Evolutionary conservation across 1,139 yeast species (phyloP), one percentile per base, ranked within the genome.

Genomic region (Pichia sp.): DNA sequence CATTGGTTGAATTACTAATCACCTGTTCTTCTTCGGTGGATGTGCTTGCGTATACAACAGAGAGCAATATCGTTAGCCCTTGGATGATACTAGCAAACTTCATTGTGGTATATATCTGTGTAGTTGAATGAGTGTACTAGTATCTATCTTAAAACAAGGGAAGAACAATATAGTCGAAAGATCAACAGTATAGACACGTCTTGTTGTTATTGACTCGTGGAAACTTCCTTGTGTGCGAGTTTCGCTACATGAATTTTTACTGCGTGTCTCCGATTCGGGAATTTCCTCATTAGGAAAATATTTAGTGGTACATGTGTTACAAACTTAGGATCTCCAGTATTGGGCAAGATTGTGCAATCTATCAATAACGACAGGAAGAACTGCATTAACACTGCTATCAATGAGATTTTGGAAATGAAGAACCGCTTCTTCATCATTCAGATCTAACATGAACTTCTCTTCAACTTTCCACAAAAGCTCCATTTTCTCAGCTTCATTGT

Each of bases 401-500:
- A 94, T 93, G 62, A 94, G 75, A 54, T 84, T 88, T 62, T 91
- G 98, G 79, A 94, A 93, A 61, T 91, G 96, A 22, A 88, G 71
- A 34, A 93, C 90, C 0, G 99, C 97, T 59, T 90, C 96, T 61
- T 91, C 98, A 58, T 93, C 99, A 36, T 85, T 83, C 87, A 93
- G 80, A 51, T 90, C 96, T 53, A 91, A 69, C 65, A 96, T 88
- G 65, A 94, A 93, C 67, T 94, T 88, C 62, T 94, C 99, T 65
- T 88, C 89, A 2, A 94, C 96, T 63, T 91, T 93, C 64, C 84
- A 83, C 31, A 66, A 56, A 20, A 66, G 47, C 45, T 65, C 68
- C 49, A 64, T 48, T 42, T 66, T 66, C 45, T 65, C 69, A 11
- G 57, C 54, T 38, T 65, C 69, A 42, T 58, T 64, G 19, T 63